Evolutionary conservation across 805 yeast species (phyloP), one percentile per base, ranked within the genome.

Genomic region (Saturnispora bothae): DNA sequence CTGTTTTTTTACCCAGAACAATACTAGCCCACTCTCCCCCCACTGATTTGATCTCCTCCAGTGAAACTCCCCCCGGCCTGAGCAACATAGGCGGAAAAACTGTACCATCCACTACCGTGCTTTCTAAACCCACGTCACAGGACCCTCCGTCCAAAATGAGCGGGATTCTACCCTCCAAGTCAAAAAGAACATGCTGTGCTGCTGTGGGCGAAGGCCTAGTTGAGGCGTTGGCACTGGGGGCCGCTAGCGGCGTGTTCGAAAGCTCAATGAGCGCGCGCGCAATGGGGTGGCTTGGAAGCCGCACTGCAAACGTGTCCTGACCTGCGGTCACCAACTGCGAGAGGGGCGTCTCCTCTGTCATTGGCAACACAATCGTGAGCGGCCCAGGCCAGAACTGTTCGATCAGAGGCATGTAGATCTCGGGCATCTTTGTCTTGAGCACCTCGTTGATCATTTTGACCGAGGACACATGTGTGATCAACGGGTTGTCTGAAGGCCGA

Each of bases 211-310:
- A 82, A 1, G 98, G 98, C 36, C 85, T 65, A 0, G 98, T 92
- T 2, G 96, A 85, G 1, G 96, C 89, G 58, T 92, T 92, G 2
- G 98, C 98, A 1, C 95, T 84, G 0, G 98, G 98, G 0, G 98
- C 98, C 1, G 98, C 98, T 27, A 92, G 60, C 1, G 98, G 97
- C 2, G 82, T 71, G 47, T 86, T 92, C 38, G 94, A 74, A 10
- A 83, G 51, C 2, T 84, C 82, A 38, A 92, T 86, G 33, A 92
- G 63, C 0, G 97, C 95, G 43, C 98, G 65, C 0, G 97, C 97
- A 1, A 92, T 72, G 1, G 89, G 84, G 57, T 89, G 81, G 4
- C 71, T 62, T 2, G 98, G 98, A 55, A 92, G 69, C 43, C 98
- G 68, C 1, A 86, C 94, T 0, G 96, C 98, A 54, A 88, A 83